Conservation (phyloP, 192 early-diverging fungal species). For the Coemansia sp. region DNA sequence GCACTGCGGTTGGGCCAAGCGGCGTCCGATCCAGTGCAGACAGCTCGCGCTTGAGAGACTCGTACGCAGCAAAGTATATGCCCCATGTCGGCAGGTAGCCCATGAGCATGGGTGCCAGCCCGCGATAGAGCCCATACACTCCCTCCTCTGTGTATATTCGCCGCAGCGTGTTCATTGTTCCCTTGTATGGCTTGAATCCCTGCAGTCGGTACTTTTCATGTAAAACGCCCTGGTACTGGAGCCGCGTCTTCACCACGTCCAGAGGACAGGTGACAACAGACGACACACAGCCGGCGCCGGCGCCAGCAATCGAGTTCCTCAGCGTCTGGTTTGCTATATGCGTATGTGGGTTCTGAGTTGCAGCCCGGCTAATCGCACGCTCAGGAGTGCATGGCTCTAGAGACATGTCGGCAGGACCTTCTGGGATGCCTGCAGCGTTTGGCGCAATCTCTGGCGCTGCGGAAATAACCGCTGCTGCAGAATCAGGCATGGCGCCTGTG, state of each 20-base stretch:
- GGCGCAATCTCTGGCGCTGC: slow-evolving; percentile 3
- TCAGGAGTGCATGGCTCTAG: neutral
- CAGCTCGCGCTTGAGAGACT: slow-evolving; percentile 65
- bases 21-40: slow-evolving; percentile 8
- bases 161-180: slow-evolving; percentile 63
- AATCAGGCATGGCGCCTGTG: slow-evolving; percentile 25
- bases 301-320: slow-evolving; percentile 80
- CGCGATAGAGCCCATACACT: slow-evolving; percentile 84
- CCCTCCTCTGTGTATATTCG: slow-evolving; percentile 82
- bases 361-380: neutral
- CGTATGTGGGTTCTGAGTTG: neutral
- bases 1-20: slow-evolving; percentile 57
- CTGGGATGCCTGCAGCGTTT: neutral
- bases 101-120: slow-evolving; percentile 81
- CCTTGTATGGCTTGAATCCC: slow-evolving; percentile 40
- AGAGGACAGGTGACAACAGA: slow-evolving; percentile 86
- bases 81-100: slow-evolving; percentile 91
- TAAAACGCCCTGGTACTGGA: slow-evolving; percentile 79
- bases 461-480: slow-evolving; percentile 9
- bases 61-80: slow-evolving; percentile 91
- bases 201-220: slow-evolving; percentile 18
- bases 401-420: neutral
- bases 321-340: slow-evolving; percentile 30
- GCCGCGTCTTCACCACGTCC: slow-evolving; percentile 91
- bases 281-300: slow-evolving; percentile 77